Evolutionary conservation across 345 rosid genomes (phyloP).

Genomic region (Euphorbia lathyris): DNA sequence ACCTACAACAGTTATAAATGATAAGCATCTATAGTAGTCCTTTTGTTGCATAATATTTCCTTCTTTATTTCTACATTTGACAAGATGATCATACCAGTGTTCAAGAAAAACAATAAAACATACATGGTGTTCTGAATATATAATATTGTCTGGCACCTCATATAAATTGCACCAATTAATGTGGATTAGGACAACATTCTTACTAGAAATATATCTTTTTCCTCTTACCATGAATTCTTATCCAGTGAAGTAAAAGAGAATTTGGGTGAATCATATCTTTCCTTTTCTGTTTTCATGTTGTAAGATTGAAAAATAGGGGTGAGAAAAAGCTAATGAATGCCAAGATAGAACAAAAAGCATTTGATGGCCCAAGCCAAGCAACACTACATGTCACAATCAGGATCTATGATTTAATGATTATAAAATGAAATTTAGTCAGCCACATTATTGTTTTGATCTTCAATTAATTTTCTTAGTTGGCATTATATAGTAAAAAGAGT

Average conservation of each 20-base stretch:
- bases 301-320: neutral
- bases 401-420: too few species aligned
- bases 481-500: too few species aligned
- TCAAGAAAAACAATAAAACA: conserved; percentile 5
- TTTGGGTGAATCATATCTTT: neutral
- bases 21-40: neutral
- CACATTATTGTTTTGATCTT: too few species aligned
- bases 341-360: neutral
- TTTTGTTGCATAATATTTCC: conserved; percentile 8
- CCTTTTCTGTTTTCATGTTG: neutral
- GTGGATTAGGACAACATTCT: neutral
- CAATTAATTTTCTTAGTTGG: too few species aligned
- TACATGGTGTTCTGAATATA: neutral
- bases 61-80: neutral
- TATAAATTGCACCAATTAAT: neutral
- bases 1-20: conserved; percentile 6
- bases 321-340: neutral
- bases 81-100: neutral
- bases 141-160: neutral
- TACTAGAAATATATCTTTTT: neutral
- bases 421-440: neutral
- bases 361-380: conserved; percentile 1
- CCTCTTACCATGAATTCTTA: too few species aligned
- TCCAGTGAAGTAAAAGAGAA: neutral
- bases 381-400: neutral